phyloP scores from a whole-genome alignment of 2,329 filamentous ascomycete species.

The Claviceps paspali region DNA sequence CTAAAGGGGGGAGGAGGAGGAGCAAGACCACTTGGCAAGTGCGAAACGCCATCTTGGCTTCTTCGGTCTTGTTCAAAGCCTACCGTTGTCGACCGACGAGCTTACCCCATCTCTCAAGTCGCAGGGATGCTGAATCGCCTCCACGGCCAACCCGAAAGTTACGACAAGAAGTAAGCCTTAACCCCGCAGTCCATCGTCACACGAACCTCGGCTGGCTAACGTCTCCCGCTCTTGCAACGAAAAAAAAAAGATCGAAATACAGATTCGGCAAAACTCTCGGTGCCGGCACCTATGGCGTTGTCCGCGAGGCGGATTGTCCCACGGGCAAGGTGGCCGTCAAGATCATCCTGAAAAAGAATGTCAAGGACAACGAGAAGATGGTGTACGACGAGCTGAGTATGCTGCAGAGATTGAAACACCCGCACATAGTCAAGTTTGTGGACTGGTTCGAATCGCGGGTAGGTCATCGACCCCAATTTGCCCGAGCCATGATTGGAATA shows the following conservation, averaged over 20 bases:
- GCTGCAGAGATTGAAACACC: constrained; percentile 79
- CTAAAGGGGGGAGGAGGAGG: no score
- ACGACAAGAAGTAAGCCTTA: constrained; percentile 75
- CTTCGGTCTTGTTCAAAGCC: no score
- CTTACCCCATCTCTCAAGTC: constrained; percentile 34
- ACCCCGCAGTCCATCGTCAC: constrained; percentile 11
- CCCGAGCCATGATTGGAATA: no score
- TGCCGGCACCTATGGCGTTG: constrained; percentile 95
- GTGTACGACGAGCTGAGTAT: constrained; percentile 94
- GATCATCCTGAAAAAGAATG: constrained; percentile 99
- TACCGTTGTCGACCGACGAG: no score
- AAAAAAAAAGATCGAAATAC: constrained; percentile 61
- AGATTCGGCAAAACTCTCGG: constrained; percentile 85
- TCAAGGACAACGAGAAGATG: constrained; percentile 97
- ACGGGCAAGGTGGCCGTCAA: constrained; percentile 85
- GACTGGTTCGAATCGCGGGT: constrained; percentile 99
- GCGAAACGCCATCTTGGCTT: no score
- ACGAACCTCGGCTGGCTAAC: constrained; percentile 3
- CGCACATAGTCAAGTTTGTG: constrained; percentile 91
- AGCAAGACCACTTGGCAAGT: no score
- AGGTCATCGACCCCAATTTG: constrained; percentile 17
- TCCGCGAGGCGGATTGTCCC: constrained; percentile 80
- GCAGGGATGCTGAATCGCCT: constrained; percentile 87
- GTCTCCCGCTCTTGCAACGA: not conserved
- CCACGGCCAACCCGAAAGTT: constrained; percentile 91